Percentiles rank a stretch among this genome's conserved stretches.
These are phyloP conservation scores for Lachancea meyersii DNA, from an alignment of 805 yeast species.

Conservation along the genomic window DNA sequence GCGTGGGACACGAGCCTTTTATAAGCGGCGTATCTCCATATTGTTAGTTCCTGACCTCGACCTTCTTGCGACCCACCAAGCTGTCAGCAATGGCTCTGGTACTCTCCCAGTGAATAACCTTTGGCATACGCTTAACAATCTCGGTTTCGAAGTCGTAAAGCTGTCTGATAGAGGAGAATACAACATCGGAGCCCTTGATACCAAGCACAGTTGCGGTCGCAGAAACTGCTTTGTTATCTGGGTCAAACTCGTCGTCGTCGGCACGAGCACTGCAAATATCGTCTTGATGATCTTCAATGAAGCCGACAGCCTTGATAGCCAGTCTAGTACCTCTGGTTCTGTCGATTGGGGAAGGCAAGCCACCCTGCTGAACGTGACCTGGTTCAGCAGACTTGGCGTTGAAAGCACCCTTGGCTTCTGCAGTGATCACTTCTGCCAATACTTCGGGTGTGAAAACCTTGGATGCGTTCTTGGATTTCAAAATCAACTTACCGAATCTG, in stretches of 20 bases:
- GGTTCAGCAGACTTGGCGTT: slow-evolving; percentile 79
- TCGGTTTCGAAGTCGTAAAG: slow-evolving; percentile 87
- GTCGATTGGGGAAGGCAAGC: slow-evolving; percentile 70
- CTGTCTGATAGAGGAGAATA: slow-evolving; percentile 64
- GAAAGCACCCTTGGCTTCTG: slow-evolving; percentile 57
- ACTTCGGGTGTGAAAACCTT: slow-evolving; percentile 61
- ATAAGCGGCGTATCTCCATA: neutral
- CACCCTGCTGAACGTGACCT: slow-evolving; percentile 85
- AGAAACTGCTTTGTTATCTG: slow-evolving; percentile 31
- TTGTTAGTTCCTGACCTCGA: slow-evolving; percentile 10
- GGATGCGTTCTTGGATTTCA: slow-evolving; percentile 66
- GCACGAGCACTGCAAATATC: slow-evolving; percentile 28
- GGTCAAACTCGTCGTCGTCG: slow-evolving; percentile 26
- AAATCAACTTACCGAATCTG: slow-evolving; percentile 61
- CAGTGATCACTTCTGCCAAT: slow-evolving; percentile 61
- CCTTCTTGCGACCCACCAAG: slow-evolving; percentile 63
- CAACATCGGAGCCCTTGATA: slow-evolving; percentile 67
- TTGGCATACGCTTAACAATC: slow-evolving; percentile 76
- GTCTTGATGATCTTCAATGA: slow-evolving; percentile 44
- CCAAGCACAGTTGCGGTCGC: slow-evolving; percentile 80
- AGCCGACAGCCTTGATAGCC: slow-evolving; percentile 63
- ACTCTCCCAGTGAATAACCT: slow-evolving; percentile 74
- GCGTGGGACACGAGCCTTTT: neutral
- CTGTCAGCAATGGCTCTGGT: slow-evolving; percentile 75
- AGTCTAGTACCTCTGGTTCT: slow-evolving; percentile 68